phyloP scores from a whole-genome alignment of 805 yeast genomes.

The Pichia pseudocactophila region DNA sequence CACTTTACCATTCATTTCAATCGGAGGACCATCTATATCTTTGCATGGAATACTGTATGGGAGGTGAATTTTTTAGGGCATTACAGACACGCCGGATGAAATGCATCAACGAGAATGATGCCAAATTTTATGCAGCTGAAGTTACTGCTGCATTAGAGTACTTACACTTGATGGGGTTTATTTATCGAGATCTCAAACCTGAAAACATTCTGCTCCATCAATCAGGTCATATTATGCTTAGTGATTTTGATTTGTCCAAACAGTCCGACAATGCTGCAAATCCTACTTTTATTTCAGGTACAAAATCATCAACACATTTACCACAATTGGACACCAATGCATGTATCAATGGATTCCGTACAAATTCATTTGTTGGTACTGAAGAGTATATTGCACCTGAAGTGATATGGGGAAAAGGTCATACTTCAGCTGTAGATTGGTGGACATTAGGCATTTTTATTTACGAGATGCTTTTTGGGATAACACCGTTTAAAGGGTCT shows the following conservation, averaged over 20 bases:
- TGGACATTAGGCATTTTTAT: constrained; percentile 95
- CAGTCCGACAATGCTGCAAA: constrained; percentile 70
- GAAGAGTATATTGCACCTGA: constrained; percentile 99
- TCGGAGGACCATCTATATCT: constrained; percentile 83
- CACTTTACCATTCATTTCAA: constrained; percentile 93
- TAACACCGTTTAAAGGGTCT: constrained; percentile 92
- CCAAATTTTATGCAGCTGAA: constrained; percentile 90
- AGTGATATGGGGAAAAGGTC: constrained; percentile 94
- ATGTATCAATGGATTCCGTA: constrained; percentile 91
- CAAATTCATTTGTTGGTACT: constrained; percentile 97
- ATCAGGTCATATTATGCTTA: constrained; percentile 96
- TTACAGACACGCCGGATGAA: constrained; percentile 83
- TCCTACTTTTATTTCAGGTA: constrained; percentile 51
- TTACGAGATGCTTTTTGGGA: constrained; percentile 92
- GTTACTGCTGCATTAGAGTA: constrained; percentile 96
- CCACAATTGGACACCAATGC: constrained; percentile 87
- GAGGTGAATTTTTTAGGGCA: constrained; percentile 97
- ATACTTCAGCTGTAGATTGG: constrained; percentile 98
- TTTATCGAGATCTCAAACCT: constrained; percentile 93
- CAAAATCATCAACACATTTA: constrained; percentile 29
- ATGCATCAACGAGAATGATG: constrained; percentile 81
- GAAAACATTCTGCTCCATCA: constrained; percentile 91
- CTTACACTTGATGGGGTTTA: constrained; percentile 92
- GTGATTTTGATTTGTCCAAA: constrained; percentile 92
- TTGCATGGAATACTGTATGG: constrained; percentile 99